Conservation (phyloP, 352 stramenopile species). For the Globisporangium carolinianum region DNA sequence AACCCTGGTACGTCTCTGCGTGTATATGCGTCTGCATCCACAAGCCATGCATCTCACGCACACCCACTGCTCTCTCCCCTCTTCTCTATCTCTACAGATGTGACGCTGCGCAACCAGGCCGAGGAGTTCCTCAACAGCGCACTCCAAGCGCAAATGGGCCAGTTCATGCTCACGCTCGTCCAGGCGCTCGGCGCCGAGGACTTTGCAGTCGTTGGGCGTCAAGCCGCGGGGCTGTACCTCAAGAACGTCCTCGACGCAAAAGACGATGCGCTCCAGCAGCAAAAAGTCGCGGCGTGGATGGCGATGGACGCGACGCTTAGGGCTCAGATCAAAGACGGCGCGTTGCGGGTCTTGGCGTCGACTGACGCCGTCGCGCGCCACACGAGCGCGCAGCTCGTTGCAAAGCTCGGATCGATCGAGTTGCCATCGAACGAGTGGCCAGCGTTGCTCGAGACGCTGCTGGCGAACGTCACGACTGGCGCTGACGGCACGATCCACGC, state of each 20-base stretch:
- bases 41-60: not conserved
- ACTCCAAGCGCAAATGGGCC: constrained; percentile 70
- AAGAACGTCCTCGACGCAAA: constrained; percentile 87
- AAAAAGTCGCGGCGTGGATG: constrained; percentile 78
- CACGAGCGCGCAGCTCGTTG: constrained; percentile 89
- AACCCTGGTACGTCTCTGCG: constrained; percentile 44
- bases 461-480: constrained; percentile 89
- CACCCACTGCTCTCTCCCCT: too few relatives aligned
- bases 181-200: constrained; percentile 71
- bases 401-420: constrained; percentile 93
- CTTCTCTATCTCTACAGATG: constrained; percentile 22
- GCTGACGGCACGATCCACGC: constrained; percentile 89
- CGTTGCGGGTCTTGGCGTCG: constrained; percentile 55
- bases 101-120: constrained; percentile 69
- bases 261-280: constrained; percentile 70
- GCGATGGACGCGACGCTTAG: constrained; percentile 62
- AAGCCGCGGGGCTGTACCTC: constrained; percentile 76
- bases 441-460: constrained; percentile 85
- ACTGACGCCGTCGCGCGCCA: constrained; percentile 61
- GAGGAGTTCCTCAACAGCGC: constrained; percentile 80
- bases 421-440: constrained; percentile 93
- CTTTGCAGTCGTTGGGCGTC: constrained; percentile 66
- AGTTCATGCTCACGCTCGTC: constrained; percentile 82
- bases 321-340: constrained; percentile 72
- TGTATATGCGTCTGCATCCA: constrained; percentile 3